Base-by-base conservation (phyloP, 2,329 filamentous ascomycete genomes). In the Penicillium palitans region DNA sequence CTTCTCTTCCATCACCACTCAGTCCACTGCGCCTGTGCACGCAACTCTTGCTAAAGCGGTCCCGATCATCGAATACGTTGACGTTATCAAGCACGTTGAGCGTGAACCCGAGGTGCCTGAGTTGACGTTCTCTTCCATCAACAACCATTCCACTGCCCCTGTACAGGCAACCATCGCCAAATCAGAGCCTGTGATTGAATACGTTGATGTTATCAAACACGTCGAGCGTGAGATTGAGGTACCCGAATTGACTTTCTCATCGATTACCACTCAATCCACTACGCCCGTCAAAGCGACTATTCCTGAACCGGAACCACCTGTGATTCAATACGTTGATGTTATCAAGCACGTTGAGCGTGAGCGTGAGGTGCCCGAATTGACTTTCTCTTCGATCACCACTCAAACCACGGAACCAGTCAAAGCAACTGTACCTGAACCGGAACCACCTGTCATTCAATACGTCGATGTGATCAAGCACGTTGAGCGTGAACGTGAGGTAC, bases 81-180 rank as follows among this genome's bases (percentile, higher is more conserved):
- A 56, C 45, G 53, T 56, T 12, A 35, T 56, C 27, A 56, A 56
- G 29, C 53, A 56, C 53, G 46, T 56, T 21, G 61, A 64, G 24
- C 59, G 57, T 24, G 55, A 51, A 21, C 57, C 65, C 5, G 60
- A 66, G 35, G 21, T 59, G 51, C 64, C 67, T 13, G 61, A 70
- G 33, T 53, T 71, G 31, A 62, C 65, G 7, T 59, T 76, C 42
- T 73, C 74, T 24, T 62, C 61, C 49, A 63, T 71, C 17, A 55
- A 65, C 29, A 61, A 66, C 13, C 61, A 64, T 21, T 67, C 54
- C 44, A 72, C 70, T 17, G 72, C 75, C 57, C 77, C 79, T 5
- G 58, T 72, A 12, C 35, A 42, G 19, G 27, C 53, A 19, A 44
- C 39, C 6, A 31, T 66, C 31, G 48, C 63, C 31, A 27, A 31